Conservation (phyloP, 371 early-diverging fungal species). For the Choanephora cucurbitarum region DNA sequence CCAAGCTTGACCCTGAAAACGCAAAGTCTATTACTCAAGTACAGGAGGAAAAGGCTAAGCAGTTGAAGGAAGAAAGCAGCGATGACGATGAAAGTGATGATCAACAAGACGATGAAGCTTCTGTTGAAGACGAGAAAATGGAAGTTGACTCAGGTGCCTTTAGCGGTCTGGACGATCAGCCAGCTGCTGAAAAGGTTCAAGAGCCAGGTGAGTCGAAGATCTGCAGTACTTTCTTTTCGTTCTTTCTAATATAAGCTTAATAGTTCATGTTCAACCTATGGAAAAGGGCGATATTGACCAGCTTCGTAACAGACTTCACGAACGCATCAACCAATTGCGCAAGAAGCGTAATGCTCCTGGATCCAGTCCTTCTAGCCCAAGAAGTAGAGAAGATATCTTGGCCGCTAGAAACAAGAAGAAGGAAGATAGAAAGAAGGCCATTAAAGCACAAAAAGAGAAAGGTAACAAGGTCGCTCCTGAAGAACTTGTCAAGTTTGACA, state of each 20-base stretch:
- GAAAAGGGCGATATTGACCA: slow-evolving; percentile 59
- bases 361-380: slow-evolving; percentile 45
- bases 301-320: slow-evolving; percentile 69
- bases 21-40: slow-evolving; percentile 25
- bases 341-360: slow-evolving; percentile 66
- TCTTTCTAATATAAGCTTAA: too few relatives aligned
- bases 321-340: slow-evolving; percentile 70
- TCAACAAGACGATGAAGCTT: slow-evolving; percentile 32
- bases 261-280: slow-evolving; percentile 37
- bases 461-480: slow-evolving; percentile 49
- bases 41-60: slow-evolving; percentile 31
- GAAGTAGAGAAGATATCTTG: slow-evolving; percentile 75
- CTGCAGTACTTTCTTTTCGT: slow-evolving; percentile 6
- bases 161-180: slow-evolving; percentile 35
- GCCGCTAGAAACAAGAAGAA: slow-evolving; percentile 78
- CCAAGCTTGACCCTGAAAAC: slow-evolving; percentile 49
- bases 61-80: slow-evolving; percentile 13
- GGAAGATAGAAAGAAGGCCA: slow-evolving; percentile 67
- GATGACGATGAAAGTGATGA: slow-evolving; percentile 31
- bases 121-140: slow-evolving; percentile 19
- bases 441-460: slow-evolving; percentile 73
- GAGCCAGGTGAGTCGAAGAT: slow-evolving; percentile 33
- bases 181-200: slow-evolving; percentile 34
- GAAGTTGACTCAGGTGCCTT: slow-evolving; percentile 33
- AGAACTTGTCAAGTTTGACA: slow-evolving; percentile 55